Evolutionary conservation across 2,329 filamentous ascomycete species (phyloP).

Genomic region (Exophiala sp.): DNA sequence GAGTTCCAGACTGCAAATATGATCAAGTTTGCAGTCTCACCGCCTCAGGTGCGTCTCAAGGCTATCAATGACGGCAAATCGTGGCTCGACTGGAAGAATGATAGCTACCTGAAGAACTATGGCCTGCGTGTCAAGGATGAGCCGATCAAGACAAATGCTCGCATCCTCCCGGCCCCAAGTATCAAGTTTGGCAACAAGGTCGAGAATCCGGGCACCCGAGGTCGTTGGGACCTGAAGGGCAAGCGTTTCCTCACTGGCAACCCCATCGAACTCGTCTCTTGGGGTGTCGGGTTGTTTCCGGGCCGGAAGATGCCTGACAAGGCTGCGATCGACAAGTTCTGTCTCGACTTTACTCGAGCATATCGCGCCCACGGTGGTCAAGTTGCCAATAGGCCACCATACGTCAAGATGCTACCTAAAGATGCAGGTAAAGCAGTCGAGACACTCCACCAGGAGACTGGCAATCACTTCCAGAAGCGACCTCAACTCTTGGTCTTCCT

Average conservation of each 20-base stretch:
- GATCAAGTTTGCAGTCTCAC: constrained; percentile 88
- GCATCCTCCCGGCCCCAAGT: constrained; percentile 63
- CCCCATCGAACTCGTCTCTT: constrained; percentile 56
- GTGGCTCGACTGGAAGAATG: constrained; percentile 61
- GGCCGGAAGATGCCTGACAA: constrained; percentile 43
- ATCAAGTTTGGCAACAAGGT: constrained; percentile 57
- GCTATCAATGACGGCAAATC: constrained; percentile 64
- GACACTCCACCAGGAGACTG: constrained; percentile 51
- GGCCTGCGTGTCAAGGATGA: constrained; percentile 61
- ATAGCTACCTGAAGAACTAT: constrained; percentile 66
- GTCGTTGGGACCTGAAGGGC: constrained; percentile 81
- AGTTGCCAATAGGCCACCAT: constrained; percentile 45
- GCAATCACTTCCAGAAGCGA: constrained; percentile 48
- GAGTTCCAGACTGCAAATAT: constrained; percentile 67
- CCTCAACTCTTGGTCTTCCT: constrained; percentile 79
- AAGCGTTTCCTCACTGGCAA: constrained; percentile 71
- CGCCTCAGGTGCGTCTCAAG: constrained; percentile 60
- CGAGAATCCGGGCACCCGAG: constrained; percentile 57
- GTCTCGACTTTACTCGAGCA: constrained; percentile 55
- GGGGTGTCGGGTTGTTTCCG: constrained; percentile 68
- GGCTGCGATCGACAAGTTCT: constrained; percentile 47
- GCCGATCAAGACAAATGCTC: constrained; percentile 64
- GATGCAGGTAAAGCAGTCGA: constrained; percentile 52
- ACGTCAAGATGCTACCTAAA: constrained; percentile 38
- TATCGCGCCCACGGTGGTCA: constrained; percentile 58